phyloP scores from a whole-genome alignment of 441 rosid species.

The Jatropha multifida region DNA sequence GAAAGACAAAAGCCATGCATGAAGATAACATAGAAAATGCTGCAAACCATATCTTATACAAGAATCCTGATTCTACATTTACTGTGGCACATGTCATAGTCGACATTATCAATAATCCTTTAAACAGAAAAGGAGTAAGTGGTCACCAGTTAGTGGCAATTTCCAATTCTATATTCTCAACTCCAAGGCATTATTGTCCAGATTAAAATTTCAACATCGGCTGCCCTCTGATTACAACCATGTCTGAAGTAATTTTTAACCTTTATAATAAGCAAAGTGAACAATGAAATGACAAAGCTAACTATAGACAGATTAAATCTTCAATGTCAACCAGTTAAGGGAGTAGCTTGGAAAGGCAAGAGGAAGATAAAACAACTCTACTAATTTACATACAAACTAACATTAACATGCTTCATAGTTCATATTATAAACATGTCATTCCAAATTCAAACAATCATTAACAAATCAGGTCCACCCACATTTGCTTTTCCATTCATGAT shows the following conservation, averaged over 20 bases:
- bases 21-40: background rate
- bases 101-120: no score
- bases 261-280: background rate
- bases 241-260: background rate
- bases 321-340: background rate
- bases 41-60: background rate
- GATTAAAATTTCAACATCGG: background rate
- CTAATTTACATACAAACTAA: background rate
- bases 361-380: background rate
- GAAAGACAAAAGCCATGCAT: background rate
- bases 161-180: background rate
- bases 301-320: background rate
- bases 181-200: background rate
- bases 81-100: background rate
- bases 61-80: background rate
- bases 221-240: background rate
- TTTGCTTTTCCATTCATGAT: background rate
- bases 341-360: background rate
- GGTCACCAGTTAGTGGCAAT: no score
- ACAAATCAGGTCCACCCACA: background rate
- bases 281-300: background rate
- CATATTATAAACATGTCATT: background rate
- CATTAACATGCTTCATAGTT: background rate
- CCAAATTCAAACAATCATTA: slow-evolving; percentile 2
- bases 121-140: no score